Base-by-base conservation (phyloP, 2,329 filamentous ascomycete species). In the Daldinia sp. region DNA sequence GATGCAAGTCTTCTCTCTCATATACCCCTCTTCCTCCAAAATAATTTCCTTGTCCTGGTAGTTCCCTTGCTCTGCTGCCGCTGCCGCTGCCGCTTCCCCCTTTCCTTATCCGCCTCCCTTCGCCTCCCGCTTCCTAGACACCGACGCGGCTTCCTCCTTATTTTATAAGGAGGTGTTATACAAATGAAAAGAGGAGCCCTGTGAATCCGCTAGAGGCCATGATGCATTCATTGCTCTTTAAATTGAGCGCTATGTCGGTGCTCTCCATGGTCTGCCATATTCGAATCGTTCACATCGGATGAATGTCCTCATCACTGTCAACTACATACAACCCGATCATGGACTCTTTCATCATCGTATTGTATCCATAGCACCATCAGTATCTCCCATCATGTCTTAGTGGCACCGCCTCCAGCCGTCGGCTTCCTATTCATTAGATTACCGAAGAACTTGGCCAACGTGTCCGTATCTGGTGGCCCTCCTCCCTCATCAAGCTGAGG, bases 361-460 rank as follows among this genome's bases (percentile, higher is more conserved):
- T 48, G 19, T 10, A 52, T 21, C 1, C 11, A 32, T 54, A 21
- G 10, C 29, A 9, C 23, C 27, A 29, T 43, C 30, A 39, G 13
- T 34, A 19, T n/a, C n/a, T 34, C 15, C 19, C 23, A 51, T 70
- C 58, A 72, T 21, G 67, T 69, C 58, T 72, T 70, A 6, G 66
- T 64, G 4, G 67, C 47, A 30, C 61, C 21, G 3, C 69, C 71
- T 11, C 68, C 70, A 17, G 71, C 64, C 3, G 67, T 67, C 1
- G 76, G 75, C 67, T 83, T 83, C 64, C 83, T 80, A 69, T 86
- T 86, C 84, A 87, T 87, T 63, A 88, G 74, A 30, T 82, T 83
- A 59, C 81, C 81, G 69, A 88, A 88, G 76, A 88, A 88, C 65
- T 81, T 85, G 66, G 86, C 82, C 54, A 87, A 75, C 68, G 85